Conservation (phyloP, 768 basidiomycete species). For the Crucibulum laeve region DNA sequence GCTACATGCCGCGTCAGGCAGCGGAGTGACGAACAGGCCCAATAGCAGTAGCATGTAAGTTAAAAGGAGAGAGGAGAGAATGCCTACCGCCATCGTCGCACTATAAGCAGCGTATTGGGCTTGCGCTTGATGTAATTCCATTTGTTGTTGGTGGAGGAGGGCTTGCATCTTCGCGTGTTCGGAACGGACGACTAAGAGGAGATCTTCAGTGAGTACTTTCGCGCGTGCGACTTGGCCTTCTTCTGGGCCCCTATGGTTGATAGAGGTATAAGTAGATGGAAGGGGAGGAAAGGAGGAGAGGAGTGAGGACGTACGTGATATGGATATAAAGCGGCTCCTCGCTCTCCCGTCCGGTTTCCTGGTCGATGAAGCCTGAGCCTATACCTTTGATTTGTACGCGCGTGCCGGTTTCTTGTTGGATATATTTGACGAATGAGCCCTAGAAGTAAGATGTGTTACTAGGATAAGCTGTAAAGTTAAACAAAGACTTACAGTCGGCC, state of each 20-base stretch:
- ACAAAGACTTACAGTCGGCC: slow-evolving; percentile 63
- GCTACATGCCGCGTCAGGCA: no score
- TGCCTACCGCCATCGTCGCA: slow-evolving; percentile 42
- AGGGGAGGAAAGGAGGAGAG: slow-evolving; percentile 11
- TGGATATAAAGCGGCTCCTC: slow-evolving; percentile 87
- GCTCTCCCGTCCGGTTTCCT: slow-evolving; percentile 63
- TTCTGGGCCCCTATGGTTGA: slow-evolving; percentile 67
- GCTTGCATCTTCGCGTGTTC: slow-evolving; percentile 76
- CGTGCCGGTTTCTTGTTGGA: slow-evolving; percentile 87
- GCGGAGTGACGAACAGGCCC: no score
- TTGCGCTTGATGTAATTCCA: slow-evolving; percentile 78
- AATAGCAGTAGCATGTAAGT: no score
- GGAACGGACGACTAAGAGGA: slow-evolving; percentile 71
- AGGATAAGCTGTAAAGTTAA: neutral
- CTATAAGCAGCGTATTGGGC: slow-evolving; percentile 68
- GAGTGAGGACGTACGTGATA: slow-evolving; percentile 57
- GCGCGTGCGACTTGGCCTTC: slow-evolving; percentile 76
- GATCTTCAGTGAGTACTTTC: slow-evolving; percentile 76
- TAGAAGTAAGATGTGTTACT: slow-evolving; percentile 18
- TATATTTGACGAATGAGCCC: slow-evolving; percentile 94
- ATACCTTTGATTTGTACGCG: slow-evolving; percentile 91
- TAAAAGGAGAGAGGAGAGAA: slow-evolving; percentile 6
- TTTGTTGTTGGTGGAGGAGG: slow-evolving; percentile 61
- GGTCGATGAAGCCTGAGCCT: slow-evolving; percentile 86
- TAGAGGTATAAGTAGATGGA: neutral